These are phyloP conservation scores for carrot (Daucus carota) DNA, from an alignment of 129 eudicot species.

Conservation along the genomic window DH1_v3.0 NC_030384.2:43996001-43996500, in stretches of 20 bases:
- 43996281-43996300: conserved; percentile 37
- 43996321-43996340: background rate
- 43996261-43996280: conserved; percentile 42
- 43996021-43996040: conserved; percentile 79
- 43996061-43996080: conserved; percentile 75
- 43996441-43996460: background rate
- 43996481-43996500: background rate
- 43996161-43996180: conserved; percentile 10
- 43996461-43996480: background rate
- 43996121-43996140: conserved; percentile 38
- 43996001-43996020: conserved; percentile 65
- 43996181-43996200: background rate
- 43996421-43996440: background rate
- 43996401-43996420: background rate
- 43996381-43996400: background rate
- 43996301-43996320: conserved; percentile 29
- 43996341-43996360: background rate
- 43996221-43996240: conserved; percentile 2
- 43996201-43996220: background rate
- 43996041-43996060: conserved; percentile 73
- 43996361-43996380: background rate
- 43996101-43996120: conserved; percentile 36
- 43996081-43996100: conserved; percentile 59
- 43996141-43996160: conserved; percentile 31
- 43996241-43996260: conserved; percentile 72